Percentiles rank a stretch among this genome's conserved stretches.
These are phyloP conservation scores for Rhizopogon vesiculosus DNA, from an alignment of 768 basidiomycete species.

Conservation along the genomic window DNA sequence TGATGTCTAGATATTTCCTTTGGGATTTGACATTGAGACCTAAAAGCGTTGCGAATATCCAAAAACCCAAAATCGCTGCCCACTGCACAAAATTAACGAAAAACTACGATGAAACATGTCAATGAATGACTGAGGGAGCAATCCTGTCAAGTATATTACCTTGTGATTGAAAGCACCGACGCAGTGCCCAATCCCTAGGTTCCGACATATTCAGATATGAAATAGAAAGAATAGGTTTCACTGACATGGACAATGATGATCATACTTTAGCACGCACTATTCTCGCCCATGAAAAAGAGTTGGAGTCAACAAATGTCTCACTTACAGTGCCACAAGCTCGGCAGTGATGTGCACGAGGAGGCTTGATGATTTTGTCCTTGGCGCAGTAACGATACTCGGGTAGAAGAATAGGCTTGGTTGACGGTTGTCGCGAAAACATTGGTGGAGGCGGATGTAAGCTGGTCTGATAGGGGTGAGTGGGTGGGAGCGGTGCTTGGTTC, in stretches of 20 bases:
- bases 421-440: slow-evolving; percentile 26
- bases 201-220: neutral
- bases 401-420: slow-evolving; percentile 42
- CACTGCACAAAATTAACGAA: slow-evolving; percentile 81
- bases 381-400: slow-evolving; percentile 67
- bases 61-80: slow-evolving; percentile 52
- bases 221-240: slow-evolving; percentile 6
- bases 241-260: slow-evolving; percentile 89
- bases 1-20: slow-evolving; percentile 30
- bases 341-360: slow-evolving; percentile 77
- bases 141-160: slow-evolving; percentile 31
- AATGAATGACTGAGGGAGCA: neutral
- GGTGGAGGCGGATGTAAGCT: slow-evolving; percentile 9
- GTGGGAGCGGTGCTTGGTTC: slow-evolving; percentile 2
- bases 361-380: slow-evolving; percentile 63
- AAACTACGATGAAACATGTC: slow-evolving; percentile 41
- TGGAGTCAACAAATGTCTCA: slow-evolving; percentile 4
- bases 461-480: slow-evolving; percentile 6
- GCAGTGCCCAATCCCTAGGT: slow-evolving; percentile 85
- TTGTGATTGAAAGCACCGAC: slow-evolving; percentile 92
- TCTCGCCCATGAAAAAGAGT: neutral
- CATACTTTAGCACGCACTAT: slow-evolving; percentile 78
- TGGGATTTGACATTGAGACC: slow-evolving; percentile 39
- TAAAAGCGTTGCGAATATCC: slow-evolving; percentile 58
- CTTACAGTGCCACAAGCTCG: slow-evolving; percentile 76